Conservation (phyloP, 2,329 filamentous ascomycete species). For the Phaeosphaeria sp. region DNA sequence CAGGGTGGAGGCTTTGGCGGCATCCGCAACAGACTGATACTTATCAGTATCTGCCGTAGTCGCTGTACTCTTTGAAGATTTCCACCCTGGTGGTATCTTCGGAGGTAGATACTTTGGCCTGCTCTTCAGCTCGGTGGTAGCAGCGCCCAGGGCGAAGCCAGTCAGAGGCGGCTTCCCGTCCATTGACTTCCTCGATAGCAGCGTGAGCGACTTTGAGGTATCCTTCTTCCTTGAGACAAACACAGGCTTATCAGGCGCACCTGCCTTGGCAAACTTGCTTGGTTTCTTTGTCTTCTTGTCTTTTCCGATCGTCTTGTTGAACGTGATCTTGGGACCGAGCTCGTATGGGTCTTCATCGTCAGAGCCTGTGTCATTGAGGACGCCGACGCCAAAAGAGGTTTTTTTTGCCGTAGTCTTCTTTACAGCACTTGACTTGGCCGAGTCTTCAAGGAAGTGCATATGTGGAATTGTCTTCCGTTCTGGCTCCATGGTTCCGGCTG, state of each 20-base stretch:
- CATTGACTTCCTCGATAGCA: constrained; percentile 68
- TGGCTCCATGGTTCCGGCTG: constrained; percentile 31
- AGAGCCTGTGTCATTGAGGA: constrained; percentile 91
- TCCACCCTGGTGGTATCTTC: constrained; percentile 76
- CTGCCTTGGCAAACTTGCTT: constrained; percentile 65
- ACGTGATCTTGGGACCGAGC: constrained; percentile 87
- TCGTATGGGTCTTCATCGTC: constrained; percentile 96
- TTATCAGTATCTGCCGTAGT: constrained; percentile 40
- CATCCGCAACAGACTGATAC: constrained; percentile 73
- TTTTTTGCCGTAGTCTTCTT: constrained; percentile 61
- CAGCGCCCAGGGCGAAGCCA: constrained; percentile 75
- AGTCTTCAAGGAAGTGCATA: constrained; percentile 32
- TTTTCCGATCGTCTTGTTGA: constrained; percentile 80
- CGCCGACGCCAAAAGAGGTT: constrained; percentile 83
- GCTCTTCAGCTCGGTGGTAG: constrained; percentile 50
- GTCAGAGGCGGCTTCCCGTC: constrained; percentile 81
- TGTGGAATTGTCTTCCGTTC: constrained; percentile 19
- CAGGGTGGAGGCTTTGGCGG: constrained; percentile 76
- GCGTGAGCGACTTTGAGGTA: constrained; percentile 54
- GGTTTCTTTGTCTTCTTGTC: constrained; percentile 74
- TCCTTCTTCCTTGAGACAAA: constrained; percentile 74
- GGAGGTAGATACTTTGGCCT: constrained; percentile 66
- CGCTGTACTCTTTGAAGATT: constrained; percentile 56
- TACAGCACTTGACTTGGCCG: constrained; percentile 17
- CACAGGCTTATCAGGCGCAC: constrained; percentile 70